A percentile compares a stretch with the other conserved stretches of the same genome.
These are phyloP conservation scores for Gonium pectorale DNA, from an alignment of 139 green algal species.

Conservation along the genomic window DNA sequence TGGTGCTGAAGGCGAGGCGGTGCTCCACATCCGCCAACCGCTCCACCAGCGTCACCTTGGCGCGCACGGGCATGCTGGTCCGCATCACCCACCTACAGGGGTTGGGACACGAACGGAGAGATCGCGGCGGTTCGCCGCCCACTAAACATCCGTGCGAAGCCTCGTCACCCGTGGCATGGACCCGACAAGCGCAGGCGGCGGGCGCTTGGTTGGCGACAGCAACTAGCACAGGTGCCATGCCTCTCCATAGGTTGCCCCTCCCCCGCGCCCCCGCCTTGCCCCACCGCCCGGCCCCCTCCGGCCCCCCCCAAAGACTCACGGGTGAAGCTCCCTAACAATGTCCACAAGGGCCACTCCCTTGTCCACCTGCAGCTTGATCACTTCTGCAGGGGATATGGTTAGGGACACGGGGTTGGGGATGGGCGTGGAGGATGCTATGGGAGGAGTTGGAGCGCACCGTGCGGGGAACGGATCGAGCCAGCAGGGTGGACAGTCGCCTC, in stretches of 20 bases:
- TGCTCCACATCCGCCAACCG: conserved; percentile 91
- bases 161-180: too few relatives aligned
- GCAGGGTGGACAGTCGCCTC: too few relatives aligned
- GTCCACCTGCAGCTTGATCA: conserved; percentile 75
- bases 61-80: conserved; percentile 76
- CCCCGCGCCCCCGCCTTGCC: not conserved
- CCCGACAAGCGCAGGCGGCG: too few relatives aligned
- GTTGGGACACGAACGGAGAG: not conserved
- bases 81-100: conserved; percentile 83
- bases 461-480: too few relatives aligned
- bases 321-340: conserved; percentile 93
- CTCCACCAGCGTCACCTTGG: conserved; percentile 80
- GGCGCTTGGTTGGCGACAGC: too few relatives aligned
- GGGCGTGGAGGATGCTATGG: too few relatives aligned
- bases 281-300: not conserved
- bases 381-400: conserved; percentile 42
- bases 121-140: too few relatives aligned
- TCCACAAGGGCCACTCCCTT: conserved; percentile 92
- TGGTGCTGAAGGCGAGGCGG: conserved; percentile 85
- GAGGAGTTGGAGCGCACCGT: too few relatives aligned
- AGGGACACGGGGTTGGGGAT: not conserved
- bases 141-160: too few relatives aligned
- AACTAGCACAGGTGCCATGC: too few relatives aligned
- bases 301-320: conserved; percentile 68
- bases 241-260: not conserved